Conservation (phyloP, 176 grass and related monocot species). For the Hsuehochloa calcarea region DNA sequence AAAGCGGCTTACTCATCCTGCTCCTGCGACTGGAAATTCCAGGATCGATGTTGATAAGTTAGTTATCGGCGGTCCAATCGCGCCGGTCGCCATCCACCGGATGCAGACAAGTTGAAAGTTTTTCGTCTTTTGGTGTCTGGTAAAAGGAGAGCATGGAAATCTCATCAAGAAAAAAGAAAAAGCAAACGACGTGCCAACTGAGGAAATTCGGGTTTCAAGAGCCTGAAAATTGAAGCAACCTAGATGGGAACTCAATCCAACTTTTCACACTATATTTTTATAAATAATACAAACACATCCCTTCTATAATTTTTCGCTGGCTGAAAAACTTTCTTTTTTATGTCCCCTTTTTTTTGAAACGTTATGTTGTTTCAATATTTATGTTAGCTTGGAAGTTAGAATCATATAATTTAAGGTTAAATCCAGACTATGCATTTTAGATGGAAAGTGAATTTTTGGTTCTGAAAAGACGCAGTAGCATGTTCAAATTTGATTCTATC, state of each 20-base stretch:
- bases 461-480: background rate
- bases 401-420: too few species aligned
- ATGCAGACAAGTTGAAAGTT: background rate
- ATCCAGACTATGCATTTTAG: too few species aligned
- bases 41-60: background rate
- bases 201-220: background rate
- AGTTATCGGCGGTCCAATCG: constrained; percentile 15
- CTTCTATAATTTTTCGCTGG: too few species aligned
- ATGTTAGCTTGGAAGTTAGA: too few species aligned
- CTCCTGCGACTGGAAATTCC: background rate
- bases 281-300: too few species aligned
- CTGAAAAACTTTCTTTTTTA: too few species aligned
- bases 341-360: too few species aligned
- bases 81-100: background rate
- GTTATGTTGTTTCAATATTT: too few species aligned
- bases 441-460: too few species aligned
- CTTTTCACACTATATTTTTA: too few species aligned
- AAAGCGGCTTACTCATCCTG: background rate
- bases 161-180: background rate
- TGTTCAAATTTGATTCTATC: background rate
- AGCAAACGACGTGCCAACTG: background rate
- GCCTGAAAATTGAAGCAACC: background rate
- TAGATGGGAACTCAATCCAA: background rate
- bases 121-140: background rate
- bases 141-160: constrained; percentile 10